Conservation (phyloP, 1,139 yeast species). For the Petasospora rhodanensis region DNA sequence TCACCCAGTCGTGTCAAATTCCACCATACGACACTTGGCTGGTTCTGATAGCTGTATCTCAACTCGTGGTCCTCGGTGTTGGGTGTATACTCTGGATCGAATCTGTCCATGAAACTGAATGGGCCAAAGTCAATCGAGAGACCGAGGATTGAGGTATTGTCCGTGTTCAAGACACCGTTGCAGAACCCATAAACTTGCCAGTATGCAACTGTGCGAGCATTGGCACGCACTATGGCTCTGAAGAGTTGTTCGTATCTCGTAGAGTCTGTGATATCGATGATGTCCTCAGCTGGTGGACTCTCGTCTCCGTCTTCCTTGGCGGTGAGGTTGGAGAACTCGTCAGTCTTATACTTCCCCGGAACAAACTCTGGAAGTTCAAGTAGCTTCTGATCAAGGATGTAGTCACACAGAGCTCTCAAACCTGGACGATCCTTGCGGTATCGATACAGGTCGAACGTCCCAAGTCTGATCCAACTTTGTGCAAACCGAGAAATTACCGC, state of each 20-base stretch:
- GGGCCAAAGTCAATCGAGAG: conserved; percentile 94
- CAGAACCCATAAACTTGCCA: conserved; percentile 93
- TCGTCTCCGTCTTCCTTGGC: conserved; percentile 5
- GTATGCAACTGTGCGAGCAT: conserved; percentile 73
- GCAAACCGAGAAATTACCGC: conserved; percentile 86
- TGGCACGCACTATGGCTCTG: conserved; percentile 62
- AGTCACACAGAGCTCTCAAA: conserved; percentile 60
- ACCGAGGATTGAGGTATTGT: conserved; percentile 84
- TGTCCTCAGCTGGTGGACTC: conserved; percentile 6
- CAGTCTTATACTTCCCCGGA: conserved; percentile 25
- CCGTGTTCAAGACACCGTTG: conserved; percentile 93
- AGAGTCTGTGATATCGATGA: conserved; percentile 33
- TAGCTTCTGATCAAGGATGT: conserved; percentile 64
- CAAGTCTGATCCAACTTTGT: conserved; percentile 81
- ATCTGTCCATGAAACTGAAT: conserved; percentile 82
- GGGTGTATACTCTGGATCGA: conserved; percentile 78
- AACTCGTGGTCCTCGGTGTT: conserved; percentile 77
- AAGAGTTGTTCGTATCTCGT: conserved; percentile 70
- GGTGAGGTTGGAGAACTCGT: conserved; percentile 16
- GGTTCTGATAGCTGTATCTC: conserved; percentile 75
- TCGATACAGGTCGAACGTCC: conserved; percentile 83
- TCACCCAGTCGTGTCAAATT: conserved; percentile 84
- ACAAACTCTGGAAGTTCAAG: conserved; percentile 43
- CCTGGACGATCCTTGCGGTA: conserved; percentile 69
- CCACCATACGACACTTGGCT: conserved; percentile 93